Evolutionary conservation across 1,139 yeast genomes (phyloP).

Genomic region (Taphrina wiesneri): DNA sequence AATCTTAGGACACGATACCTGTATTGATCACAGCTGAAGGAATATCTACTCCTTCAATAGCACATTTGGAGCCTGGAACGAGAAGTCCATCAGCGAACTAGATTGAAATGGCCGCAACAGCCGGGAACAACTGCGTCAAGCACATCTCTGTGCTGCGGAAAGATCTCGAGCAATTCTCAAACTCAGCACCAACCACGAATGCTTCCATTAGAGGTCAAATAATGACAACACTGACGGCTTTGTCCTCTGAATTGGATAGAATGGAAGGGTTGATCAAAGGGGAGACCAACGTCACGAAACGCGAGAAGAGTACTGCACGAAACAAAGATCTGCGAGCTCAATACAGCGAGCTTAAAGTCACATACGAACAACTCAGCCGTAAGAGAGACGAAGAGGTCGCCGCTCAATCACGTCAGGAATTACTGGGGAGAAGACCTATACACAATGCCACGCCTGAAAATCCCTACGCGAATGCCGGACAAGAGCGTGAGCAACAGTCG

Average conservation of each 20-base stretch:
- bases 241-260: constrained; percentile 5
- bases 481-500: constrained; percentile 14
- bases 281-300: constrained; percentile 23
- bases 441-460: constrained; percentile 31
- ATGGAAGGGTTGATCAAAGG: constrained; percentile 14
- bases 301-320: neutral
- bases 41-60: neutral
- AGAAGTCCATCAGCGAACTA: neutral
- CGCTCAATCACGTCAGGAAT: constrained; percentile 12
- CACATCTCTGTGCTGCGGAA: constrained; percentile 18
- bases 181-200: neutral
- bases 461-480: constrained; percentile 21
- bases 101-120: constrained; percentile 19
- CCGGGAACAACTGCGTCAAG: constrained; percentile 30
- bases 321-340: constrained; percentile 13
- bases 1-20: no score
- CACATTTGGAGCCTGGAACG: neutral
- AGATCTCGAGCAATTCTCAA: constrained; percentile 17
- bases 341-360: constrained; percentile 2
- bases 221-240: constrained; percentile 10
- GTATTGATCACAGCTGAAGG: no score
- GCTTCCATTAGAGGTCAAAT: constrained; percentile 18
- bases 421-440: constrained; percentile 29
- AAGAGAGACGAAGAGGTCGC: constrained; percentile 21
- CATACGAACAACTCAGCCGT: constrained; percentile 9